Base-by-base conservation (phyloP, 257 asterid genomes). In the Lycium barbarum region DNA sequence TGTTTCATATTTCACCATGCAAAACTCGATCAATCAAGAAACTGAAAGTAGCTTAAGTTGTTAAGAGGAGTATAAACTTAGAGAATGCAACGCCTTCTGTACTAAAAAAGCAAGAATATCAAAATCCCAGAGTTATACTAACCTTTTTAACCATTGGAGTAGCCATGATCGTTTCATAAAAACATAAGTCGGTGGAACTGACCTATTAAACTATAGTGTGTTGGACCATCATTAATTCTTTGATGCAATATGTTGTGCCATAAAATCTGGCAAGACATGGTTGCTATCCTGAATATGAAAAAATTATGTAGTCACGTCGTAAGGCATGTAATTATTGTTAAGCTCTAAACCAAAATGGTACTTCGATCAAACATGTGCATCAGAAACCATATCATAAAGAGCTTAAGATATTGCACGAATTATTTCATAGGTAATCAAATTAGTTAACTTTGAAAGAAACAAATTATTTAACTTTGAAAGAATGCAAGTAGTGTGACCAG, bases 21-120 rank as follows among this genome's bases (percentile, higher is more conserved):
- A 92, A 13, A 93, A 94, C 93, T 94, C 98, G 8, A 92, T 91
- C 92, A 95, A 92, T 91, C 92, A 95, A 85, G 97, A 91, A 94
- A 89, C 92, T 0, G 97, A 90, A 40, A 95, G 88, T 26, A 87
- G 80, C 93, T 94, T 95, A 9, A 94, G 90, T 96, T 94, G 91
- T 86, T 74, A 45, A 26, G 13, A 53, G 59, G 59, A 54, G 59
- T 54, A 54, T 15, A 54, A 54, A 54, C 6, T 55, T 17, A 14
- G 17, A 55, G 61, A 55, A 55, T 12, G n/a, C 61, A 55, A 55
- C n/a, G 12, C 61, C 7, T 14, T 55, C 18, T 55, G 3, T 13
- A 55, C n/a, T 12, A 2, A 1, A 14, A 55, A 55, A 55, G 3
- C 18, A 55, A 14, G 61, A 55, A 55, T 13, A 5, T 55, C 61